Evolutionary conservation across 2,329 filamentous ascomycete species (phyloP).

Genomic region (Epichloe scottii): DNA sequence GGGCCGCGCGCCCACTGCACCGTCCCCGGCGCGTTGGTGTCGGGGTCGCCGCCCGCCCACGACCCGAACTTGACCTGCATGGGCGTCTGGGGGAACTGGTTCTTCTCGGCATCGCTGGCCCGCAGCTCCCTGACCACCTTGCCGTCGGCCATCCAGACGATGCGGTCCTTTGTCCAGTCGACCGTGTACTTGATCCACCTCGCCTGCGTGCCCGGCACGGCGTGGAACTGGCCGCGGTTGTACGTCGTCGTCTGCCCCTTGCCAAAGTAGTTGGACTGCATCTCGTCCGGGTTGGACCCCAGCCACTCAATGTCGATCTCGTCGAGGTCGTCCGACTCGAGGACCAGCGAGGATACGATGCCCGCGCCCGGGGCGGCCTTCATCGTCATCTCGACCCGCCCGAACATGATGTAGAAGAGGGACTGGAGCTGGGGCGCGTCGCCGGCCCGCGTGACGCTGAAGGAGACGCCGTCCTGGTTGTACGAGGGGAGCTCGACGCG

Average conservation of each 20-base stretch:
- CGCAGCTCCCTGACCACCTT: constrained; percentile 64
- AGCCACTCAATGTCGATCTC: constrained; percentile 98
- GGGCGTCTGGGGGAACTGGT: constrained; percentile 86
- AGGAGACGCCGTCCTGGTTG: constrained; percentile 61
- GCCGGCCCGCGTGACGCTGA: constrained; percentile 66
- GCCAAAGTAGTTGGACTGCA: constrained; percentile 97
- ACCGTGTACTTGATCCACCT: constrained; percentile 77
- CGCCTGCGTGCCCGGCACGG: constrained; percentile 54
- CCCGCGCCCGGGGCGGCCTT: constrained; percentile 79
- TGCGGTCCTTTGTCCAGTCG: constrained; percentile 78
- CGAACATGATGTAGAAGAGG: constrained; percentile 99
- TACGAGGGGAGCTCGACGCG: constrained; percentile 58
- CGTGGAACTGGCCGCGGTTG: constrained; percentile 75
- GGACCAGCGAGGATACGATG: constrained; percentile 83
- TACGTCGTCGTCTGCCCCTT: constrained; percentile 79
- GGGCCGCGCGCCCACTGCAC: constrained; percentile 80
- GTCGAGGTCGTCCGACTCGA: constrained; percentile 84
- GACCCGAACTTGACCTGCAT: constrained; percentile 89
- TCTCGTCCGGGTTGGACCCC: constrained; percentile 59
- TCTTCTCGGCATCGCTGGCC: constrained; percentile 51
- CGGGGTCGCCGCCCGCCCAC: constrained; percentile 82
- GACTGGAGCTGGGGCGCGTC: constrained; percentile 79
- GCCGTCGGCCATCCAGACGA: constrained; percentile 78
- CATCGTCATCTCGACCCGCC: constrained; percentile 72
- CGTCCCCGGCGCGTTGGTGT: constrained; percentile 61